Conservation (phyloP, 495 filamentous ascomycete genomes). For the Mycothermus thermophilus region DNA sequence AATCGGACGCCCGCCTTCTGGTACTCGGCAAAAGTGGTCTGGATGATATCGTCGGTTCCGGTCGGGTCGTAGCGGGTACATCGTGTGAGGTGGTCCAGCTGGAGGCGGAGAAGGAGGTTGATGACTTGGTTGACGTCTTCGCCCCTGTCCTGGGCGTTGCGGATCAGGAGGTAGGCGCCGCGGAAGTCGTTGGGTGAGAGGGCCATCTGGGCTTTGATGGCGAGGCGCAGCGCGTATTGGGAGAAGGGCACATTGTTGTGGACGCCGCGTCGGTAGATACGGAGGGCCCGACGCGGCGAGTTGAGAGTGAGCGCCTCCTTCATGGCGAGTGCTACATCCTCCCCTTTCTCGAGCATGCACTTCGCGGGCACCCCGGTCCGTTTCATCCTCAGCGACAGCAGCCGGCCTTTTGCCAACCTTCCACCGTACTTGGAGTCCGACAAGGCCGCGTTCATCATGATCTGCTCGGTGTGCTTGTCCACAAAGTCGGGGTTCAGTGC, state of each 20-base stretch:
- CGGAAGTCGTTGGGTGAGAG: conserved; percentile 5
- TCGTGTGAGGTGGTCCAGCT: conserved; percentile 9
- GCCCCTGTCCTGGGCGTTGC: conserved; percentile 17
- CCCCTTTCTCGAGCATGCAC: conserved; percentile 10
- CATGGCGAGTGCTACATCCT: conserved; percentile 25
- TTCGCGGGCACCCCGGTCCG: conserved; percentile 13
- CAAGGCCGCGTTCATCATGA: conserved; percentile 25
- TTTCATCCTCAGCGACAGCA: conserved; percentile 9
- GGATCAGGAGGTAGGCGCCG: conserved; percentile 21
- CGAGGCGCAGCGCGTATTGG: conserved; percentile 21
- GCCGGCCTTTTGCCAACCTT: conserved; percentile 8
- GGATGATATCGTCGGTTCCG: neutral
- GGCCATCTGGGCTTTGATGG: conserved; percentile 26
- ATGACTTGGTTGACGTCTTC: conserved; percentile 21
- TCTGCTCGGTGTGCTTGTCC: conserved; percentile 21
- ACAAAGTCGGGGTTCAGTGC: conserved; percentile 16
- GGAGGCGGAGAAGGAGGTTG: conserved; percentile 16
- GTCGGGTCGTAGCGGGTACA: neutral
- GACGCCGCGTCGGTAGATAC: conserved; percentile 23
- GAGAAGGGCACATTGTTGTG: conserved; percentile 19
- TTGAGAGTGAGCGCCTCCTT: conserved; percentile 16
- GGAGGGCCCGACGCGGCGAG: conserved; percentile 13
- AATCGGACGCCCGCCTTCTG: conserved; percentile 13
- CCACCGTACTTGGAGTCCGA: conserved; percentile 7
- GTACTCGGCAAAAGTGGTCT: conserved; percentile 8